phyloP scores from a whole-genome alignment of 148 eudicot species.

The Dianthus caryophyllus region DNA sequence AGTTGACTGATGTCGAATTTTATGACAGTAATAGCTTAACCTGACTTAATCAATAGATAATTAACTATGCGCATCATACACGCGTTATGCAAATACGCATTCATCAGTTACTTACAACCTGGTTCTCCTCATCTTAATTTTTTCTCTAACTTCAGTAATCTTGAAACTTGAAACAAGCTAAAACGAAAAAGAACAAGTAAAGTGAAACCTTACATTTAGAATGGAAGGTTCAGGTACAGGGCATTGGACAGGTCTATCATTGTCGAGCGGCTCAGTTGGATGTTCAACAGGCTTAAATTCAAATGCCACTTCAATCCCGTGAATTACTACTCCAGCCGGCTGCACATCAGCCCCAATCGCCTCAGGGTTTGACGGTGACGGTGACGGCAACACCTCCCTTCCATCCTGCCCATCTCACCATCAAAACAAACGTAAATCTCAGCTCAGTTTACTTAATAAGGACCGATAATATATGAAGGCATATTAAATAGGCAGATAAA shows the following conservation, averaged over 20 bases:
- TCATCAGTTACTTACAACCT: no score
- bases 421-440: neutral
- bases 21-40: neutral
- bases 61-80: neutral
- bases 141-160: no score
- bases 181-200: neutral
- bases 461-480: no score
- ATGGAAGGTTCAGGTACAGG: conserved; percentile 91
- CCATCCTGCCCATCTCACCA: conserved; percentile 40
- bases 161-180: no score
- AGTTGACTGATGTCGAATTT: neutral
- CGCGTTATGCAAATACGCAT: neutral
- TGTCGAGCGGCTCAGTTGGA: conserved; percentile 73
- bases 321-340: conserved; percentile 27
- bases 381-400: conserved; percentile 41
- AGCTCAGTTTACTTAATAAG: no score
- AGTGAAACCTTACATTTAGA: conserved; percentile 60
- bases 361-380: conserved; percentile 39
- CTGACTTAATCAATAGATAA: neutral
- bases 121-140: no score
- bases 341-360: conserved; percentile 21
- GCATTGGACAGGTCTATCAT: conserved; percentile 76
- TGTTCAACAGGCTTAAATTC: conserved; percentile 89
- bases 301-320: conserved; percentile 57
- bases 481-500: no score